These are phyloP conservation scores for Candida loeiensis DNA, from an alignment of 805 yeast species.

Conservation along the genomic window DNA sequence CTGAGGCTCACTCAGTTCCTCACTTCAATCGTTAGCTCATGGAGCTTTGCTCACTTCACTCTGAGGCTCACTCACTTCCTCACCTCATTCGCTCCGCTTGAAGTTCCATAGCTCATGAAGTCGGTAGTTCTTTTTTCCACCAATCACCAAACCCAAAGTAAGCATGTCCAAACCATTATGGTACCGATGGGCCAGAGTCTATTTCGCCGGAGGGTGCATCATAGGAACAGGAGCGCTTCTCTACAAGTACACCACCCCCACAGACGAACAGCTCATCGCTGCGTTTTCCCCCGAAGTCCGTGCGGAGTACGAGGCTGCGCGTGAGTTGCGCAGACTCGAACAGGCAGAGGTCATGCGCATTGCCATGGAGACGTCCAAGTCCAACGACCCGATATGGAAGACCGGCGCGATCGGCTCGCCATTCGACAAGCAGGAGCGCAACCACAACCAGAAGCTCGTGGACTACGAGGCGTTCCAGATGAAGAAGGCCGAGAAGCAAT, in stretches of 20 bases:
- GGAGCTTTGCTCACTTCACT: too few relatives aligned
- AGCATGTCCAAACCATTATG: slow-evolving; percentile 41
- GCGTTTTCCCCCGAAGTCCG: slow-evolving; percentile 79
- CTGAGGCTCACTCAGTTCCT: too few relatives aligned
- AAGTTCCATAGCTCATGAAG: too few relatives aligned
- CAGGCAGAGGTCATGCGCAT: slow-evolving; percentile 68
- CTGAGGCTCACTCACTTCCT: too few relatives aligned
- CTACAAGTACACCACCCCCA: slow-evolving; percentile 74
- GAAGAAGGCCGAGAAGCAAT: slow-evolving; percentile 41
- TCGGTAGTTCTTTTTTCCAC: neutral
- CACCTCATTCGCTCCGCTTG: too few relatives aligned
- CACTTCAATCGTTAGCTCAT: too few relatives aligned
- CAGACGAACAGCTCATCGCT: slow-evolving; percentile 75
- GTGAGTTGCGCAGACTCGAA: slow-evolving; percentile 59
- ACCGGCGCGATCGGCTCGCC: slow-evolving; percentile 70
- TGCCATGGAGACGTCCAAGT: slow-evolving; percentile 57
- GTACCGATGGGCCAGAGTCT: slow-evolving; percentile 58
- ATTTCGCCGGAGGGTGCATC: slow-evolving; percentile 60
- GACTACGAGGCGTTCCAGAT: slow-evolving; percentile 47
- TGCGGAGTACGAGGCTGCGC: slow-evolving; percentile 66
- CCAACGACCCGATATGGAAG: slow-evolving; percentile 80
- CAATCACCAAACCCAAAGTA: neutral
- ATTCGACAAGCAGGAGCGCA: slow-evolving; percentile 50
- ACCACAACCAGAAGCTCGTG: slow-evolving; percentile 32
- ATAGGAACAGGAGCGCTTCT: slow-evolving; percentile 70